Percentiles rank a stretch among this genome's conserved stretches.
Conservation (phyloP, 2,329 filamentous ascomycete species). For the Aspergillus tamarii region DNA sequence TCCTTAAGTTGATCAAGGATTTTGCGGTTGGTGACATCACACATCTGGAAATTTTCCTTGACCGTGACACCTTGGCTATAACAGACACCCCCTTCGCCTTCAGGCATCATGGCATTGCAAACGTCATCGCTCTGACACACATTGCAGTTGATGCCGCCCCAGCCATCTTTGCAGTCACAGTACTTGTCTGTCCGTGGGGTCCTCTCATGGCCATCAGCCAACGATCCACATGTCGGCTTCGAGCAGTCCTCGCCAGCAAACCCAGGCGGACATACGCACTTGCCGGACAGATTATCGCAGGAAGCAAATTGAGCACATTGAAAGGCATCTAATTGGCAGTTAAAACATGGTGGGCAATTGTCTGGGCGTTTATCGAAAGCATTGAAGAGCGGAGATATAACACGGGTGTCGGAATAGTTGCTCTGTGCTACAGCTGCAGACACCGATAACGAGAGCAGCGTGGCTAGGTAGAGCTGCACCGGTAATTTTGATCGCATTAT, state of each 20-base stretch:
- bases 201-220: conserved; percentile 78
- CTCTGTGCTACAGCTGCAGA: conserved; percentile 28
- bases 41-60: conserved; percentile 96
- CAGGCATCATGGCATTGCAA: conserved; percentile 86
- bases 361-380: conserved; percentile 71
- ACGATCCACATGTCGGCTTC: conserved; percentile 85
- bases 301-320: conserved; percentile 86
- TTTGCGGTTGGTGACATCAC: conserved; percentile 94
- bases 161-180: conserved; percentile 90
- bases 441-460: conserved; percentile 29
- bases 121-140: conserved; percentile 83
- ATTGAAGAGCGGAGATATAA: conserved; percentile 68
- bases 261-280: conserved; percentile 88
- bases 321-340: conserved; percentile 93
- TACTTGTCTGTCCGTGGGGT: conserved; percentile 70
- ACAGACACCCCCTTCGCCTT: conserved; percentile 80
- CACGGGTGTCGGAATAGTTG: conserved; percentile 64
- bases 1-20: conserved; percentile 85
- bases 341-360: conserved; percentile 70
- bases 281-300: conserved; percentile 87
- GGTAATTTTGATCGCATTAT: conserved; percentile 33
- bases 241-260: conserved; percentile 95
- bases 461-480: conserved; percentile 28
- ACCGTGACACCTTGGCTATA: conserved; percentile 89
- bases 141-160: conserved; percentile 97